Evolutionary conservation across 371 early-diverging fungal species (phyloP).

Genomic region (Lichtheimia hyalospora): DNA sequence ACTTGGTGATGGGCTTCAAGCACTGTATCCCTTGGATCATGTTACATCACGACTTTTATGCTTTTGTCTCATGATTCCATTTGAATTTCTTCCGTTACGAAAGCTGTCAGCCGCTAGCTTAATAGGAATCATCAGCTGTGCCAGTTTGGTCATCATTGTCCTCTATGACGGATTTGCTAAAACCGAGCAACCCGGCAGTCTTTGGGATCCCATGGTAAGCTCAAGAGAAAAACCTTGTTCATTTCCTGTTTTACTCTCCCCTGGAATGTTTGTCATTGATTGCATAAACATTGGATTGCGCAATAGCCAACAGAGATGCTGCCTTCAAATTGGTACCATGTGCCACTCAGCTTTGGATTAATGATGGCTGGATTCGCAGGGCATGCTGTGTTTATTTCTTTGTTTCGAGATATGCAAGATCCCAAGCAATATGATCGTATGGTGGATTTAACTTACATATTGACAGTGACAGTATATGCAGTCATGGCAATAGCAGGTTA

Average conservation of each 20-base stretch:
- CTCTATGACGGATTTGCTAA: conserved; percentile 50
- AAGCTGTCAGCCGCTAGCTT: conserved; percentile 45
- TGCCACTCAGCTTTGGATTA: conserved; percentile 39
- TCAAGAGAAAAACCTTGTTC: conserved; percentile 30
- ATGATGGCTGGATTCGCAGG: conserved; percentile 52
- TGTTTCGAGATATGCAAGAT: conserved; percentile 63
- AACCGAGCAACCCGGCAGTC: conserved; percentile 49
- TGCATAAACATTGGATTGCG: conserved; percentile 8
- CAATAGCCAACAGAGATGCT: conserved; percentile 35
- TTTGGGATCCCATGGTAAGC: conserved; percentile 54
- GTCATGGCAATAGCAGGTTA: conserved; percentile 57
- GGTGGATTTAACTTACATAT: conserved; percentile 39
- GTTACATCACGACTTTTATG: conserved; percentile 11
- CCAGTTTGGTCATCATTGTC: conserved; percentile 36
- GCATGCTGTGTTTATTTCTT: conserved; percentile 69
- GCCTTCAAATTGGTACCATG: conserved; percentile 25
- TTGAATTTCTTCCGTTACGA: conserved; percentile 37
- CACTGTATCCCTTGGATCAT: conserved; percentile 23
- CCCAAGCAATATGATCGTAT: conserved; percentile 48
- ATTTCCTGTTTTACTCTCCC: conserved; percentile 7
- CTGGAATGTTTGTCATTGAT: conserved; percentile 8
- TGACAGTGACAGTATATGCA: conserved; percentile 29
- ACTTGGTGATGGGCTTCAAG: conserved; percentile 37
- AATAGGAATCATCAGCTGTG: conserved; percentile 48
- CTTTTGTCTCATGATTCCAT: conserved; percentile 22